Evolutionary conservation across 2,329 filamentous ascomycete genomes (phyloP), one percentile per base, ranked within the genome.

Genomic region (Cordyceps fumosorosea): DNA sequence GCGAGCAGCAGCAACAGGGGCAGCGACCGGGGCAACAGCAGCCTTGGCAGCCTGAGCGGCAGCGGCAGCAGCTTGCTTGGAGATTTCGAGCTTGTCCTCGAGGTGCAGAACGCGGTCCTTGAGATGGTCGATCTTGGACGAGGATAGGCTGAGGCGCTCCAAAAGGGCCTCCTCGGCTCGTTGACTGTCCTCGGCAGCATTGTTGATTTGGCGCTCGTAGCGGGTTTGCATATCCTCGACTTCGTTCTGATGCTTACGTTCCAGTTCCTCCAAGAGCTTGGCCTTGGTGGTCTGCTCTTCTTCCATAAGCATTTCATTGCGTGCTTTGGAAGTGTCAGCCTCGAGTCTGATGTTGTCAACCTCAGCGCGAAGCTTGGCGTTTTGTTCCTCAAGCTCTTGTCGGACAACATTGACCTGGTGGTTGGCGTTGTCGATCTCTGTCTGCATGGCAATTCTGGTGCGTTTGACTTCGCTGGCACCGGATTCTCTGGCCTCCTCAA

Each of bases 1-100:
- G 29, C 78, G 76, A 64, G 80, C 72, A 6, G 81, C 79, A 51
- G 76, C 73, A 40, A 75, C 70, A 20, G 70, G 68, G 29, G 74
- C 66, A 42, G 71, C 66, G 20, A 74, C 70, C 29, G 74, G 67
- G 26, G 72, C 65, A 64, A 80, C 82, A 57, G 80, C 81, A 22
- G 79, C 80, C 72, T 86, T 86, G 48, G 89, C 89, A 40, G 90
- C 91, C 73, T 89, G 84, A 18, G 85, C 91, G 18, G 93, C 93
- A 44, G 92, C 91, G 64, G 86, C 86, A 11, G 92, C 93, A 37
- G 93, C 93, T 71, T 92, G 87, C 72, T 93, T 93, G 26, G 93
- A 89, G 67, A 98, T 89, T 68, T 96, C 89, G 18, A 99, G 83
- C 74, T 92, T 93, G 73, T 97, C 93, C 73, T 97, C 91, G 1